Evolutionary conservation across 164 flowering plant genomes (phyloP).

Genomic region (Nelumbo lutea): DNA sequence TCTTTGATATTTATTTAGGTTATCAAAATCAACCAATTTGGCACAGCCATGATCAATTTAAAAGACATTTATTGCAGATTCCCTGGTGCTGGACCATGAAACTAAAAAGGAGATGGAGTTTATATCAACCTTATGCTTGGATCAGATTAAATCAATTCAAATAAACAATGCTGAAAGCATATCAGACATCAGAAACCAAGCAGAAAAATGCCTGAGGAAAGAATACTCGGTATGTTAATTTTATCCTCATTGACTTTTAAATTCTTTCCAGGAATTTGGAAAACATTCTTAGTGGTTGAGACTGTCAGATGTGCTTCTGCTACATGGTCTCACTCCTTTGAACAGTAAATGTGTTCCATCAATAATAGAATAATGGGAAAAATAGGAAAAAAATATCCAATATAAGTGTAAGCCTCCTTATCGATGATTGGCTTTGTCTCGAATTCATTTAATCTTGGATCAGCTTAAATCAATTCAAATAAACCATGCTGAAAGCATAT

Average conservation of each 20-base stretch:
- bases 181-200: constrained; percentile 34
- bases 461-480: no score
- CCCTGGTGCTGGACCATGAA: constrained; percentile 45
- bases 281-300: no score
- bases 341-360: no score
- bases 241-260: background rate
- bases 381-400: no score
- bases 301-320: no score
- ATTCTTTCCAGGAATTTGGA: no score
- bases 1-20: background rate
- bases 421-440: no score
- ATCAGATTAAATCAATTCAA: constrained; percentile 39
- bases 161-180: constrained; percentile 37
- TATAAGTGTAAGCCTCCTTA: no score
- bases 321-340: no score
- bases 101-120: constrained; percentile 41
- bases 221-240: constrained; percentile 53
- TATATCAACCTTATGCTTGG: constrained; percentile 31
- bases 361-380: no score
- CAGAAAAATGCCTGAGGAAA: constrained; percentile 49
- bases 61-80: constrained; percentile 38
- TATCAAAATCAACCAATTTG: background rate
- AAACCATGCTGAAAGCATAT: no score
- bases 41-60: background rate
- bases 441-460: no score